A percentile compares a stretch with the other conserved stretches of the same genome.
phyloP scores from a whole-genome alignment of 768 basidiomycete genomes.

The Clathrus columnatus region DNA sequence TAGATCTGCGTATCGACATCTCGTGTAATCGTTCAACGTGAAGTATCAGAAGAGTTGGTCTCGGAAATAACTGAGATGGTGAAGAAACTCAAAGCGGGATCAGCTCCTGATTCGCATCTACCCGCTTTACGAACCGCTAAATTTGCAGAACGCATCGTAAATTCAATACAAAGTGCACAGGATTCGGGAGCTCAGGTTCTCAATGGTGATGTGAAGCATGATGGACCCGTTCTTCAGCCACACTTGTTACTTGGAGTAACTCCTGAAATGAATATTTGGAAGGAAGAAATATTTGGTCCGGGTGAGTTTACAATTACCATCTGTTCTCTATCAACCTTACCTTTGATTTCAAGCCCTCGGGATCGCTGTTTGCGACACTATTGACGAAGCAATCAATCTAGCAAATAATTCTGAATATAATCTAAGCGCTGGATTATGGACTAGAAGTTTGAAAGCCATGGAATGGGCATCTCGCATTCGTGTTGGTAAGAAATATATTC shows the following conservation, averaged over 20 bases:
- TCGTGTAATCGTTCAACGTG: conserved; percentile 45
- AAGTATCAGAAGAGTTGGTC: conserved; percentile 29
- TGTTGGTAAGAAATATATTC: conserved; percentile 27
- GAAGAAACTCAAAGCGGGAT: conserved; percentile 30
- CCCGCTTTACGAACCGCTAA: conserved; percentile 34
- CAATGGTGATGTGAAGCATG: conserved; percentile 32
- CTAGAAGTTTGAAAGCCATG: conserved; percentile 32
- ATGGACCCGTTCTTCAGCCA: conserved; percentile 38
- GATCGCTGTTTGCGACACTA: conserved; percentile 36
- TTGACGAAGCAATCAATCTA: conserved; percentile 45
- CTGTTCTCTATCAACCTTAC: not conserved
- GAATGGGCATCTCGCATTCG: conserved; percentile 39
- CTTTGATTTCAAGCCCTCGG: conserved; percentile 28
- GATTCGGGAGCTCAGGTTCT: conserved; percentile 35
- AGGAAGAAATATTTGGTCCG: conserved; percentile 55
- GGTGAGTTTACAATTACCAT: conserved; percentile 22
- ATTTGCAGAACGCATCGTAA: conserved; percentile 38
- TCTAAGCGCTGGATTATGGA: conserved; percentile 44
- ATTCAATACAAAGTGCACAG: conserved; percentile 36
- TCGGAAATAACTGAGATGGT: conserved; percentile 25
- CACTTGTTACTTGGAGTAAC: conserved; percentile 40
- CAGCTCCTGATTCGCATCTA: conserved; percentile 22
- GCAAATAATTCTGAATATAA: conserved; percentile 49
- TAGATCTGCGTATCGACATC: conserved; percentile 54
- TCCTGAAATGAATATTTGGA: conserved; percentile 44